These are phyloP conservation scores for Aplosporella prunicola DNA, from an alignment of 2,329 filamentous ascomycete genomes.

Conservation along the genomic window DNA sequence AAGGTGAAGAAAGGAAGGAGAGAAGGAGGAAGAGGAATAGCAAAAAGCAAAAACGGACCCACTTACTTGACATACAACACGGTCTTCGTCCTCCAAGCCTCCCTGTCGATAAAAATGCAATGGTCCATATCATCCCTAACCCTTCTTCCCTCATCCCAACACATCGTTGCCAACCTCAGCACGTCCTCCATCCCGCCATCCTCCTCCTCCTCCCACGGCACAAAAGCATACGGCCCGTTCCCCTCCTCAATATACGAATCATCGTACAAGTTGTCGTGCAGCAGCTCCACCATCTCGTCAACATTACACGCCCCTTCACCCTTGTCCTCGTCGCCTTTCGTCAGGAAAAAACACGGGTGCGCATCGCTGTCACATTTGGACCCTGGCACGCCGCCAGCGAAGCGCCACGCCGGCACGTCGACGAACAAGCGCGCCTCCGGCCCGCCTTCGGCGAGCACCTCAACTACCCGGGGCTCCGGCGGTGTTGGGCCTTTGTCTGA, in stretches of 20 bases:
- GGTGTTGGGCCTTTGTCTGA: too few species aligned
- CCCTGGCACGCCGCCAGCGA: too few species aligned
- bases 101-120: neutral
- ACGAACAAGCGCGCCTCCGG: slow-evolving; percentile 1
- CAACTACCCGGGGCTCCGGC: too few species aligned
- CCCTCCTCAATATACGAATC: neutral
- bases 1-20: too few species aligned
- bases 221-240: neutral
- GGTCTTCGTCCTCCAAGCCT: neutral
- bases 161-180: neutral
- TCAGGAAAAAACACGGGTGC: slow-evolving; percentile 1
- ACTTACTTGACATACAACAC: neutral
- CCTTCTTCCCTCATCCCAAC: neutral
- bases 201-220: neutral
- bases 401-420: neutral
- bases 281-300: neutral
- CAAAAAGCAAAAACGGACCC: neutral
- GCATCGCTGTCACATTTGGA: neutral
- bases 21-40: too few species aligned
- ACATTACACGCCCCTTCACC: too few species aligned
- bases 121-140: neutral
- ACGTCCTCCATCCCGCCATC: neutral
- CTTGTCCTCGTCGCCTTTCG: neutral
- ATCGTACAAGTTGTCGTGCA: neutral
- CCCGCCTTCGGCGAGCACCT: too few species aligned